Evolutionary conservation across 257 asterid species (phyloP).

Genomic region (Solanum corneliomulleri): DNA sequence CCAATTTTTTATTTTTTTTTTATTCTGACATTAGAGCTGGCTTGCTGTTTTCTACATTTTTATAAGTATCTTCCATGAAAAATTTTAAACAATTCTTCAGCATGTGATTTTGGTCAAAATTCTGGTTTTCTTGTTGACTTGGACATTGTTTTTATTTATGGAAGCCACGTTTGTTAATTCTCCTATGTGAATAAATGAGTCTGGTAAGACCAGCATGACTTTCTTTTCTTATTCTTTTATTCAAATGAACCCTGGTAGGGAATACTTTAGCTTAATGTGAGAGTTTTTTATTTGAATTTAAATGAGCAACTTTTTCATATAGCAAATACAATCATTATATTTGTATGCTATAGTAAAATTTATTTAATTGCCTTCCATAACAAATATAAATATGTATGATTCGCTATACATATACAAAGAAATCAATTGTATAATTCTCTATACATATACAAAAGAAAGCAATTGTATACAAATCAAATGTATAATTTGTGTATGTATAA

Average conservation of each 20-base stretch:
- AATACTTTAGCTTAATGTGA: background rate
- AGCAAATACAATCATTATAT: too few relatives aligned
- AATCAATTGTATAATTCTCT: too few relatives aligned
- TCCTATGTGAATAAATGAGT: background rate
- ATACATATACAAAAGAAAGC: too few relatives aligned
- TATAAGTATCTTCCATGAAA: background rate
- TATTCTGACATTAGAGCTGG: background rate
- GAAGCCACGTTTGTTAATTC: background rate
- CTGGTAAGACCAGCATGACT: background rate
- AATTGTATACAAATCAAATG: too few relatives aligned
- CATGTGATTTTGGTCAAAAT: conserved; percentile 1
- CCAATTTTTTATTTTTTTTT: background rate
- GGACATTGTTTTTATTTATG: background rate
- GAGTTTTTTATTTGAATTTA: too few relatives aligned
- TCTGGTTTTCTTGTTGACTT: background rate
- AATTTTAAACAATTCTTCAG: background rate
- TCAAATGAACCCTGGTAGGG: background rate
- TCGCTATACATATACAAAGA: too few relatives aligned
- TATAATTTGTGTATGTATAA: too few relatives aligned
- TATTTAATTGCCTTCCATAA: too few relatives aligned
- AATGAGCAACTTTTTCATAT: accelerated
- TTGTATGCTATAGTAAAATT: too few relatives aligned
- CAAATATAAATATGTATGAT: too few relatives aligned
- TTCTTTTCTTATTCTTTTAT: background rate
- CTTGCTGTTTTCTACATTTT: background rate